These are phyloP conservation scores for Metschnikowia colocasiae DNA, from an alignment of 805 yeast genomes.

Conservation along the genomic window DNA sequence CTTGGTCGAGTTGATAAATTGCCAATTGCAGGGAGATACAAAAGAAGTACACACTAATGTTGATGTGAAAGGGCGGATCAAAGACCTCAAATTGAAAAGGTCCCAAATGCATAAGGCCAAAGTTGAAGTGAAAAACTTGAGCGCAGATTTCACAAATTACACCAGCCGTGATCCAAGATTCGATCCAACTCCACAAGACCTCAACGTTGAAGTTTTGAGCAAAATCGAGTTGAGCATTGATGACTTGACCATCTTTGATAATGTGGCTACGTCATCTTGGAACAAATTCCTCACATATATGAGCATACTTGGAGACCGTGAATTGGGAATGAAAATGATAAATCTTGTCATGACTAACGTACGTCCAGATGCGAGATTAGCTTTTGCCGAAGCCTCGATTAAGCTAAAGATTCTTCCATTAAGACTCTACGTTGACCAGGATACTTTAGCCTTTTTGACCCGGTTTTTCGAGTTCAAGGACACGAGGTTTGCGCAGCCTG, in stretches of 20 bases:
- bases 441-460: conserved; percentile 77
- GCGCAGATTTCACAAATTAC: conserved; percentile 42
- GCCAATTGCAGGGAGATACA: conserved; percentile 28
- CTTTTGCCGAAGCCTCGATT: conserved; percentile 65
- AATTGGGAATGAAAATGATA: conserved; percentile 63
- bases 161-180: conserved; percentile 47
- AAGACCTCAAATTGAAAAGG: conserved; percentile 58
- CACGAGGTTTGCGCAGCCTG: conserved; percentile 56
- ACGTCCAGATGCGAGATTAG: conserved; percentile 58
- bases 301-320: conserved; percentile 68
- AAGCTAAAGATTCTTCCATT: conserved; percentile 62
- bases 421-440: conserved; percentile 86
- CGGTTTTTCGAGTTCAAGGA: conserved; percentile 83
- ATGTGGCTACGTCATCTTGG: conserved; percentile 87
- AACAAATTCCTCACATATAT: conserved; percentile 72
- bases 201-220: conserved; percentile 45
- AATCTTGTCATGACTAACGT: conserved; percentile 51
- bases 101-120: conserved; percentile 58
- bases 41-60: conserved; percentile 20
- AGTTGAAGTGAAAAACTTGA: conserved; percentile 54
- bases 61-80: conserved; percentile 31
- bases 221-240: conserved; percentile 47
- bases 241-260: conserved; percentile 64
- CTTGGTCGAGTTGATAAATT: conserved; percentile 53
- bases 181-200: conserved; percentile 28